Evolutionary conservation across 2,329 filamentous ascomycete genomes (phyloP).

Genomic region (Penicillium sp.): DNA sequence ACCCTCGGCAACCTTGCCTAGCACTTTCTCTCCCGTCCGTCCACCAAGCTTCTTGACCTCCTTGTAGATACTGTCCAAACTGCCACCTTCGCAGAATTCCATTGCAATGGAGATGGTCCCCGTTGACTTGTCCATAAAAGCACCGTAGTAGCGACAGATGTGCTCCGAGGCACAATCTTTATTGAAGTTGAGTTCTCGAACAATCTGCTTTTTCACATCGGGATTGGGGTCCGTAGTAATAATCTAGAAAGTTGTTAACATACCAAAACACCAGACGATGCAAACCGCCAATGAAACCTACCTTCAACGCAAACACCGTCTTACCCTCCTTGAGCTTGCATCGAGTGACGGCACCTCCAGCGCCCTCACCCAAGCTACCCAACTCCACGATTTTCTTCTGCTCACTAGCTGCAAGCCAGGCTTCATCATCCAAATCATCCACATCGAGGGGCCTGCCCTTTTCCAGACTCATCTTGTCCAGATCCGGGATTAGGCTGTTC

Average conservation of each 20-base stretch:
- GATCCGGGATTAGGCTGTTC: conserved; percentile 63
- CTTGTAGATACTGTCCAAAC: conserved; percentile 90
- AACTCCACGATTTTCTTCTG: conserved; percentile 81
- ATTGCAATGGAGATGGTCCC: conserved; percentile 97
- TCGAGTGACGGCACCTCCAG: conserved; percentile 86
- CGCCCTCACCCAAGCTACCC: conserved; percentile 84
- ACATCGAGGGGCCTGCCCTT: conserved; percentile 78
- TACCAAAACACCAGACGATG: too few relatives aligned
- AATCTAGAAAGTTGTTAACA: too few relatives aligned
- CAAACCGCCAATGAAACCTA: conserved; percentile 36
- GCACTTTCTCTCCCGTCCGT: conserved; percentile 88
- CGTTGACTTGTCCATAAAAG: conserved; percentile 87
- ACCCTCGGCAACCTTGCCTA: conserved; percentile 92
- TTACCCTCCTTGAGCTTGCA: conserved; percentile 84
- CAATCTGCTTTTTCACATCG: conserved; percentile 95
- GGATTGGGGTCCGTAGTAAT: conserved; percentile 97
- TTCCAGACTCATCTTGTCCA: conserved; percentile 73
- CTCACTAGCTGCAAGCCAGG: conserved; percentile 85
- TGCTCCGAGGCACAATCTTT: conserved; percentile 92
- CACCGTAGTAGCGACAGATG: conserved; percentile 95
- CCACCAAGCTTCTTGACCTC: conserved; percentile 94
- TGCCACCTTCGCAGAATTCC: conserved; percentile 97
- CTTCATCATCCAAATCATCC: conserved; percentile 87
- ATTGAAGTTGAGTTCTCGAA: conserved; percentile 93
- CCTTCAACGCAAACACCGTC: conserved; percentile 92